Base-by-base conservation (phyloP, 2,329 filamentous ascomycete genomes). In the Aureobasidium sp. region DNA sequence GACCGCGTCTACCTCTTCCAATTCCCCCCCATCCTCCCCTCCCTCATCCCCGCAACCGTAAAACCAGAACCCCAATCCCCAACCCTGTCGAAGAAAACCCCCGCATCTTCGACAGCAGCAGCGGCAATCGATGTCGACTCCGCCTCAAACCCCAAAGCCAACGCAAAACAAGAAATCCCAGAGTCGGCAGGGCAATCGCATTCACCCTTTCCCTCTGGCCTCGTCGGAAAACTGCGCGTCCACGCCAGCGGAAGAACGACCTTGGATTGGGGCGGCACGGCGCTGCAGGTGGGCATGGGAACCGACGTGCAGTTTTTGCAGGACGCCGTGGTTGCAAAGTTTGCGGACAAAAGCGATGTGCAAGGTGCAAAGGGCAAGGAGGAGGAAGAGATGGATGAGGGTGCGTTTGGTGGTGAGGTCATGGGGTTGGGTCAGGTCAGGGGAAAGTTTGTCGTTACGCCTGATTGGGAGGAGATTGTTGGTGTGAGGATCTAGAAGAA, bases 1-100 rank as follows among this genome's bases (percentile, higher is more conserved):
- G 79, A 84, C 58, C 78, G 80, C 61, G 76, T 84, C 57, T 86
- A 86, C 68, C 75, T 86, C 55, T 82, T 86, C 69, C 84, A 86
- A 69, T 80, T 86, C 66, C 84, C 84, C 13, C 83, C 84, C 0
- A 76, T 84, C 61, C 79, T 85, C 4, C 84, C 84, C 5, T 79
- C 81, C 61, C 77, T 86, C 25, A 65, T 67, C 27, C 70, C 73
- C 43, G 59, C 65, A 1, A 65, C 67, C 27, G 60, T 69, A 5
- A 66, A 66, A 57, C 50, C 51, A 2, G 65, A 67, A 57, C 62
- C 64, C 35, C 6, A 21, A 21, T 63, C 62, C 0, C 60, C 57
- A n/a, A 62, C 51, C 2, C 53, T 61, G 4, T 59, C 61, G 1
- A 60, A 43, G 13, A 60, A 54, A 11, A 55, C n/a, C 7, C 47